Conservation (phyloP, 352 stramenopile genomes). For the Phytopythium helicoides region DNA sequence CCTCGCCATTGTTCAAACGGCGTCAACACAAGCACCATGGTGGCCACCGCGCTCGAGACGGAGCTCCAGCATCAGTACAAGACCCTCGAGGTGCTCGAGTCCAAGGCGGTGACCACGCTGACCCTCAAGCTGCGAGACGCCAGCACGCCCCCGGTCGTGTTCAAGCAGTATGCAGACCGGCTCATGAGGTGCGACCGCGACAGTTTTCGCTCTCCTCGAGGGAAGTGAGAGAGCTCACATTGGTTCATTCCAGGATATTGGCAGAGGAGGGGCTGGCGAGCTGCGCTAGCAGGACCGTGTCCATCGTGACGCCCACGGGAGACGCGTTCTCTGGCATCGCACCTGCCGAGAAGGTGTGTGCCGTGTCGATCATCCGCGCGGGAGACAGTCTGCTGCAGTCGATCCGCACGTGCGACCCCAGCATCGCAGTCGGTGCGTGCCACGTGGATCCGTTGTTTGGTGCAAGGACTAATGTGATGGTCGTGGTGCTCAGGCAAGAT, state of each 20-base stretch:
- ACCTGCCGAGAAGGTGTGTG: conserved; percentile 71
- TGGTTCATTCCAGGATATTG: conserved; percentile 67
- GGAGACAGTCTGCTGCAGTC: conserved; percentile 89
- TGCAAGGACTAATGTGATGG: neutral
- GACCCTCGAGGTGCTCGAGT: conserved; percentile 60
- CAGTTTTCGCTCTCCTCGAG: neutral
- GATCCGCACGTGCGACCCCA: conserved; percentile 85
- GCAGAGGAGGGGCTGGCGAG: conserved; percentile 63
- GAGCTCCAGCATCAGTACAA: conserved; percentile 58
- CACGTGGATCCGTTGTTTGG: neutral
- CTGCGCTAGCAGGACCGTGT: conserved; percentile 50
- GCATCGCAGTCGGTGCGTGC: conserved; percentile 58
- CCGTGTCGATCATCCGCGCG: conserved; percentile 93
- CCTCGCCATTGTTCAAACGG: too few species aligned
- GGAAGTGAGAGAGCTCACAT: too few species aligned
- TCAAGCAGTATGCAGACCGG: conserved; percentile 76
- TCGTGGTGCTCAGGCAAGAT: conserved; percentile 89
- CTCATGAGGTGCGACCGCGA: conserved; percentile 54
- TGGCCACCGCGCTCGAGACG: conserved; percentile 38
- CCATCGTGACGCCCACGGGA: conserved; percentile 63
- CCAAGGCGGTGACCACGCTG: conserved; percentile 54
- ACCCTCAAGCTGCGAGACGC: conserved; percentile 72
- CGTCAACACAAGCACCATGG: conserved; percentile 7
- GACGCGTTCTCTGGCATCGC: conserved; percentile 52
- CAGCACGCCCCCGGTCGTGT: conserved; percentile 58